A percentile compares a stretch with the other conserved stretches of the same genome.
Evolutionary conservation across 2,329 filamentous ascomycete genomes (phyloP).

Genomic region (Fusarium nematophilum): DNA sequence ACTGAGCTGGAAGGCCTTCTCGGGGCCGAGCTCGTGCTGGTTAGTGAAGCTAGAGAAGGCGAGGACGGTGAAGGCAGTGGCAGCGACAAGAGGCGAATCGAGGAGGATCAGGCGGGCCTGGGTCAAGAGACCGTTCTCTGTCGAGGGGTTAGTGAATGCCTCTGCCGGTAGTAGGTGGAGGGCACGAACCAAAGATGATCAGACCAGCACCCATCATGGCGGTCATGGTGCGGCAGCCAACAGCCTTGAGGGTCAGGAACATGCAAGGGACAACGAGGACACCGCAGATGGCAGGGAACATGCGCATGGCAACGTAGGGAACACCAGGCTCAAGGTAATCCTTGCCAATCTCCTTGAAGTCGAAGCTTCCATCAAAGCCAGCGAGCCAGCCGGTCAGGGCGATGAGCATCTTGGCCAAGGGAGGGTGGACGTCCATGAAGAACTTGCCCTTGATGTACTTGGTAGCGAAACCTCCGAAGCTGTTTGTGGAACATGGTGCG

Average conservation of each 20-base stretch:
- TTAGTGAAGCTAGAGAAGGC: conserved; percentile 95
- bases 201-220: conserved; percentile 85
- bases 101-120: conserved; percentile 96
- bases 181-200: conserved; percentile 85
- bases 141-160: conserved; percentile 41
- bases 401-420: conserved; percentile 95
- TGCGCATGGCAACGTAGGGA: conserved; percentile 96
- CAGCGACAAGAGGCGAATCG: conserved; percentile 93
- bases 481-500: conserved; percentile 51
- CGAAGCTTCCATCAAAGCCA: conserved; percentile 94
- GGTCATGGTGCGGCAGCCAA: conserved; percentile 88
- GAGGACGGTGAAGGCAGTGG: conserved; percentile 90
- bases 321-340: conserved; percentile 96
- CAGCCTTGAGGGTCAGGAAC: conserved; percentile 92
- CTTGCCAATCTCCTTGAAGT: conserved; percentile 99
- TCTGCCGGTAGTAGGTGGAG: not conserved
- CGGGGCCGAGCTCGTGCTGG: conserved; percentile 92
- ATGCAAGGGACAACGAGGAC: conserved; percentile 90
- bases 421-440: conserved; percentile 99
- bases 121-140: conserved; percentile 94
- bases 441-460: conserved; percentile 99
- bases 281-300: conserved; percentile 90
- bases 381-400: conserved; percentile 94
- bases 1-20: conserved; percentile 84
- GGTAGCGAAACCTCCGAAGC: conserved; percentile 96